Conservation (phyloP, 495 filamentous ascomycete species). For the Hypoxylon rickii region DNA sequence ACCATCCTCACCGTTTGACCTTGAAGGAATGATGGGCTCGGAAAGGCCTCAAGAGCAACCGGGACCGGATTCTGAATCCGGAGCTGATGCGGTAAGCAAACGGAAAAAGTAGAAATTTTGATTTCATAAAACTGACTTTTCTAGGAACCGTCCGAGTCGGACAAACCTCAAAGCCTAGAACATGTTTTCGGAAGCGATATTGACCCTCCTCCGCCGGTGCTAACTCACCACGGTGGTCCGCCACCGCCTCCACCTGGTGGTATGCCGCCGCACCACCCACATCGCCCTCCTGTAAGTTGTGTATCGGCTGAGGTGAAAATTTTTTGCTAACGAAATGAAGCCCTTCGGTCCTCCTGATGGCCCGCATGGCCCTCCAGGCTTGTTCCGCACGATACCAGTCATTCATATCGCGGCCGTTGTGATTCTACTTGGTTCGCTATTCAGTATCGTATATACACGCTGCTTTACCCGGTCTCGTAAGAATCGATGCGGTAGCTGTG, state of each 20-base stretch:
- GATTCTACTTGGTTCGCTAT: constrained; percentile 40
- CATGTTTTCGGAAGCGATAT: not conserved
- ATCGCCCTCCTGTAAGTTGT: constrained; percentile 13
- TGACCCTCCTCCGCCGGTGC: constrained; percentile 6
- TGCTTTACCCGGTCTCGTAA: constrained; percentile 44
- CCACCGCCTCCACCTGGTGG: constrained; percentile 1
- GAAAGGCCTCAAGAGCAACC: constrained; percentile 1
- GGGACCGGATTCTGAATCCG: not conserved
- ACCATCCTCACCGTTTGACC: not conserved
- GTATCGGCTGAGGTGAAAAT: not conserved
- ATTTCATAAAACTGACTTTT: constrained; percentile 2
- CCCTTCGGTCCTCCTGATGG: constrained; percentile 16
- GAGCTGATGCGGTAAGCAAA: constrained; percentile 18
- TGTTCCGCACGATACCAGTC: constrained; percentile 9
- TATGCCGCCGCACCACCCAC: constrained; percentile 8
- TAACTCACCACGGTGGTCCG: constrained; percentile 1
- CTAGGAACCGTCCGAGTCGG: constrained; percentile 14
- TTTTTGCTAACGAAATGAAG: constrained; percentile 6
- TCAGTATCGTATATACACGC: constrained; percentile 40
- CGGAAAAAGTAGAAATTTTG: not conserved
- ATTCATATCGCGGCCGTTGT: constrained; percentile 34
- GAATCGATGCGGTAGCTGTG: constrained; percentile 45
- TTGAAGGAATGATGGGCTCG: not conserved
- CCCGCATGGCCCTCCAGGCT: too few relatives aligned
- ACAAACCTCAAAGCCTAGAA: constrained; percentile 2